Percentiles rank a stretch among this genome's conserved stretches.
Conservation (phyloP, 495 filamentous ascomycete species). For the Tuber brumale region DNA sequence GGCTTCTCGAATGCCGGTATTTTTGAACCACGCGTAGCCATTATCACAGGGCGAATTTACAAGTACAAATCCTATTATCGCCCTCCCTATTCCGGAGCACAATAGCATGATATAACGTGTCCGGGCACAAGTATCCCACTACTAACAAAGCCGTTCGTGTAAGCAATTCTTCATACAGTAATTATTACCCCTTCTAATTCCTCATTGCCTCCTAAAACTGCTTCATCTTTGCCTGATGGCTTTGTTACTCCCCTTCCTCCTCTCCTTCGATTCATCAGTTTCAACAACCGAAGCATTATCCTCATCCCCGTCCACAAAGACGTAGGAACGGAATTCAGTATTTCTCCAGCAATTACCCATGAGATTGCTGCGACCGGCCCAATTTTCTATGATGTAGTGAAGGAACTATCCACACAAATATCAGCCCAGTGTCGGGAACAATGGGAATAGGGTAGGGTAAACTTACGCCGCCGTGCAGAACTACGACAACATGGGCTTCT, state of each 20-base stretch:
- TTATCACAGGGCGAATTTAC: background rate
- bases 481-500: slow-evolving; percentile 57
- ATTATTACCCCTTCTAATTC: background rate
- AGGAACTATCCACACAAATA: slow-evolving; percentile 46
- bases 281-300: slow-evolving; percentile 55
- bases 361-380: slow-evolving; percentile 52
- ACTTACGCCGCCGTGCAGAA: slow-evolving; percentile 58
- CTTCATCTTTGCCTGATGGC: slow-evolving; percentile 39
- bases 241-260: slow-evolving; percentile 51
- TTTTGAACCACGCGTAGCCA: background rate
- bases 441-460: background rate
- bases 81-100: background rate
- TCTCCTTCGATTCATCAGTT: slow-evolving; percentile 54
- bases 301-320: slow-evolving; percentile 52
- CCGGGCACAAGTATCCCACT: background rate
- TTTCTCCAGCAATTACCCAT: slow-evolving; percentile 77
- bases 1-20: background rate
- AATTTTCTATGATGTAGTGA: slow-evolving; percentile 79
- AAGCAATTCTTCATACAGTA: background rate
- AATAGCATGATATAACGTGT: background rate
- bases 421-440: background rate
- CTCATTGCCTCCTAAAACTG: slow-evolving; percentile 17
- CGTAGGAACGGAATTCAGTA: slow-evolving; percentile 71
- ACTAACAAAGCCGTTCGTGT: background rate
- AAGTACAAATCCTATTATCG: background rate